Conservation (phyloP, 495 filamentous ascomycete species). For the Cryomyces antarcticus region DNA sequence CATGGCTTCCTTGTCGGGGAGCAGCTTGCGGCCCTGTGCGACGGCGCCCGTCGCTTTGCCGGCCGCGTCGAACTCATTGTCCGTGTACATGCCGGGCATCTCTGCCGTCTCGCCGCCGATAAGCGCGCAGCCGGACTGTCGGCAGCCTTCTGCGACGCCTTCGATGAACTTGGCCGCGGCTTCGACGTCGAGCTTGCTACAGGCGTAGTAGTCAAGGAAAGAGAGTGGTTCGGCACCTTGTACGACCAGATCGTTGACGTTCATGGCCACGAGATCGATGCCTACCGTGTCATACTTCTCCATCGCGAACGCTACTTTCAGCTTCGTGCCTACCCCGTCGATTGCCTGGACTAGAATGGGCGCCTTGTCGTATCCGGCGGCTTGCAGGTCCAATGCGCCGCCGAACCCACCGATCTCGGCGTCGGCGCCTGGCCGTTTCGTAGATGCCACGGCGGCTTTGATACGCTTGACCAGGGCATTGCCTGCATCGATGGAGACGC, state of each 20-base stretch:
- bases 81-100: slow-evolving; percentile 82
- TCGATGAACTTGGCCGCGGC: slow-evolving; percentile 65
- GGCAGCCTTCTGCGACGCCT: slow-evolving; percentile 72
- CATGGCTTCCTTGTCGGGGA: slow-evolving; percentile 65
- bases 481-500: slow-evolving; percentile 80
- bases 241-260: slow-evolving; percentile 90
- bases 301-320: slow-evolving; percentile 78
- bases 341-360: slow-evolving; percentile 78
- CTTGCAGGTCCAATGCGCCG: slow-evolving; percentile 62
- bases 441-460: slow-evolving; percentile 62
- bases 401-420: slow-evolving; percentile 91
- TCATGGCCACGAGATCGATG: slow-evolving; percentile 95
- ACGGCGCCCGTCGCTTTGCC: slow-evolving; percentile 77
- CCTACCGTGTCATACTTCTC: slow-evolving; percentile 77
- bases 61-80: slow-evolving; percentile 73
- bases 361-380: slow-evolving; percentile 50
- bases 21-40: slow-evolving; percentile 33
- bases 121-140: slow-evolving; percentile 63
- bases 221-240: slow-evolving; percentile 85
- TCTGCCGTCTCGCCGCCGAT: slow-evolving; percentile 93
- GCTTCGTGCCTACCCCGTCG: slow-evolving; percentile 91
- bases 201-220: slow-evolving; percentile 94
- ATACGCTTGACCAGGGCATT: slow-evolving; percentile 81
- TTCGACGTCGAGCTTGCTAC: slow-evolving; percentile 57
- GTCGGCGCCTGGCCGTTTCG: slow-evolving; percentile 63